Conservation (phyloP, 352 stramenopile species). For the Bremia lactucae region DNA sequence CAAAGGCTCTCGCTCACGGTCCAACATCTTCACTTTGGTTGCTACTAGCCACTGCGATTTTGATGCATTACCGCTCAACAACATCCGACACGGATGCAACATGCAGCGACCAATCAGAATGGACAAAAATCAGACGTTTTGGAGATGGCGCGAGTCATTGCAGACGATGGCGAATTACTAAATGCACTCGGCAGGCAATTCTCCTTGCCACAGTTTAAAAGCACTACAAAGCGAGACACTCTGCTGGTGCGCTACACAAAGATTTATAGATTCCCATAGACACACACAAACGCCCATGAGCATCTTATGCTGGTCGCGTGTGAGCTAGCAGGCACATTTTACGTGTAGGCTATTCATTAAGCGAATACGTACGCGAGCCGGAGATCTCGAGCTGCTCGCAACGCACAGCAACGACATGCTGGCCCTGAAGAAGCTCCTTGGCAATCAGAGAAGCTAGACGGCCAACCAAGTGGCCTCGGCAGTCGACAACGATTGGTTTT, state of each 20-base stretch:
- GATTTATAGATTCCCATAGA: not conserved
- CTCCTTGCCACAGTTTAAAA: slow-evolving; percentile 18
- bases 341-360: slow-evolving; percentile 1
- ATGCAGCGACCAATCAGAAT: slow-evolving; percentile 6
- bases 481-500: slow-evolving; percentile 96
- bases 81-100: slow-evolving; percentile 15
- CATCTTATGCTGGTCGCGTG: slow-evolving; percentile 2
- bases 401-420: slow-evolving; percentile 97
- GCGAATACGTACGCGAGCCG: slow-evolving; percentile 84
- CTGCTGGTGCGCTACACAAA: slow-evolving; percentile 8
- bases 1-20: slow-evolving; percentile 6
- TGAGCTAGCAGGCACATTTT: not conserved
- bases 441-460: slow-evolving; percentile 96
- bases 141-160: slow-evolving; percentile 4
- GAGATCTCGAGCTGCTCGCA: slow-evolving; percentile 98
- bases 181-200: slow-evolving; percentile 11
- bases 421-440: slow-evolving; percentile 98
- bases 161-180: slow-evolving; percentile 2
- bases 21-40: not conserved
- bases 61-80: slow-evolving; percentile 6
- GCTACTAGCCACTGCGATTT: slow-evolving; percentile 7
- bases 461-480: slow-evolving; percentile 96
- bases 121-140: too few relatives aligned
- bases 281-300: slow-evolving; percentile 3
- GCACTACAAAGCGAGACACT: slow-evolving; percentile 17